A percentile compares a stretch with the other conserved stretches of the same genome.
Evolutionary conservation across 169 alveolate species (phyloP).

Genomic region (Cryptosporidium viatorum): DNA sequence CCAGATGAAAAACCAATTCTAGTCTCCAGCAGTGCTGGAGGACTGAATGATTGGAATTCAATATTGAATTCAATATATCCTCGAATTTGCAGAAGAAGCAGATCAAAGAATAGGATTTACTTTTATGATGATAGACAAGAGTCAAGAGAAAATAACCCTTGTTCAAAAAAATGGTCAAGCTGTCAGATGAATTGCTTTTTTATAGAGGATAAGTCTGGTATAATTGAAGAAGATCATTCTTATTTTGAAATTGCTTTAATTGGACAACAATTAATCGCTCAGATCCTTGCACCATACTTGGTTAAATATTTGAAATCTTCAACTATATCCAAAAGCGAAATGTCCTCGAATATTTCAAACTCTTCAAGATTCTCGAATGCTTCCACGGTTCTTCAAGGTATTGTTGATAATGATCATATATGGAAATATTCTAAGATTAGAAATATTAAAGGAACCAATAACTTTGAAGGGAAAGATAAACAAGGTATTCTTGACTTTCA

Average conservation of each 20-base stretch:
- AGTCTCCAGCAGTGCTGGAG: slow-evolving; percentile 39
- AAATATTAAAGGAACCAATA: background rate
- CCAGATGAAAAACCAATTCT: slow-evolving; percentile 45
- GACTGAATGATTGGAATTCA: slow-evolving; percentile 18
- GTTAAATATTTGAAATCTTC: slow-evolving; percentile 47
- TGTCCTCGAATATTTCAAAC: slow-evolving; percentile 38
- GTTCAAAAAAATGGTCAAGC: background rate
- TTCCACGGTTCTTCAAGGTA: slow-evolving; percentile 45
- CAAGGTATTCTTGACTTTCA: slow-evolving; percentile 58
- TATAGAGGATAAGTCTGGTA: background rate
- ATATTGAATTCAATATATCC: slow-evolving; percentile 18
- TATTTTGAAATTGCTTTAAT: slow-evolving; percentile 28
- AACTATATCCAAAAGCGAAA: slow-evolving; percentile 16
- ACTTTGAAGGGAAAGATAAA: background rate
- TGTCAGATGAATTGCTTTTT: slow-evolving; percentile 10
- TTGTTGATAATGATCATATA: slow-evolving; percentile 52
- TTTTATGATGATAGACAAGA: background rate
- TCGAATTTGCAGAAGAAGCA: slow-evolving; percentile 23
- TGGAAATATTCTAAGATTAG: slow-evolving; percentile 61
- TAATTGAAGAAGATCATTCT: background rate
- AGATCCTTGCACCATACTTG: slow-evolving; percentile 60
- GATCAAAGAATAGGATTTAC: slow-evolving; percentile 8
- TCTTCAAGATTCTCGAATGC: slow-evolving; percentile 55
- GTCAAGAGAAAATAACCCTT: background rate
- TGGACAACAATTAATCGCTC: slow-evolving; percentile 50